Conservation (phyloP, 2,329 filamentous ascomycete species). For the Xylaria sp. region DNA sequence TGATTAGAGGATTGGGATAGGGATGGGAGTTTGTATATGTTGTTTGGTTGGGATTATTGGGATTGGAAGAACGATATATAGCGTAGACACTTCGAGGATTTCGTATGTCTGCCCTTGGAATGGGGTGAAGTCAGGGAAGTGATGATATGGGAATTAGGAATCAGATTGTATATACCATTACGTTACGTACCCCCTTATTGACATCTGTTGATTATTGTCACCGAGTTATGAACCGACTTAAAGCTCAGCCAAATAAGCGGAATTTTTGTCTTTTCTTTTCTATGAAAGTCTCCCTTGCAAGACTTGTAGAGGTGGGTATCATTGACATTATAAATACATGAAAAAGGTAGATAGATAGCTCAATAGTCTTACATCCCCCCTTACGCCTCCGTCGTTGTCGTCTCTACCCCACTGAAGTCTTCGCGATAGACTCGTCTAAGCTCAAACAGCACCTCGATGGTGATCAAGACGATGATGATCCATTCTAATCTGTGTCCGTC, state of each 20-base stretch:
- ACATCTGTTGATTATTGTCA: too few relatives aligned
- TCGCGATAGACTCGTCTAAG: slow-evolving; percentile 40
- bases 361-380: not conserved
- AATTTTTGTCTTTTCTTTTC: not conserved
- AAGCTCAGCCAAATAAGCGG: too few relatives aligned
- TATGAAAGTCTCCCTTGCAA: not conserved
- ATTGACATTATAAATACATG: slow-evolving; percentile 6
- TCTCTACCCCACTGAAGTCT: slow-evolving; percentile 19
- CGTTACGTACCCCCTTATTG: not conserved
- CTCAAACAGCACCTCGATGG: slow-evolving; percentile 87
- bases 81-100: not conserved
- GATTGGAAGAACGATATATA: not conserved
- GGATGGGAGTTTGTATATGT: not conserved
- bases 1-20: not conserved
- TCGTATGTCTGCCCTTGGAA: not conserved
- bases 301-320: slow-evolving; percentile 17
- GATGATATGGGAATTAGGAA: too few relatives aligned
- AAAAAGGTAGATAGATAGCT: not conserved
- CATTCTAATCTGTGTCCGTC: slow-evolving; percentile 84
- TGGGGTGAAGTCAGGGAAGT: not conserved
- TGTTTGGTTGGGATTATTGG: not conserved
- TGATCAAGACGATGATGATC: slow-evolving; percentile 93
- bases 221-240: too few relatives aligned
- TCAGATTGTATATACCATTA: not conserved
- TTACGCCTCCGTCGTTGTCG: not conserved